Conservation (phyloP, 2,329 filamentous ascomycete species). For the Talaromyces sp. region DNA sequence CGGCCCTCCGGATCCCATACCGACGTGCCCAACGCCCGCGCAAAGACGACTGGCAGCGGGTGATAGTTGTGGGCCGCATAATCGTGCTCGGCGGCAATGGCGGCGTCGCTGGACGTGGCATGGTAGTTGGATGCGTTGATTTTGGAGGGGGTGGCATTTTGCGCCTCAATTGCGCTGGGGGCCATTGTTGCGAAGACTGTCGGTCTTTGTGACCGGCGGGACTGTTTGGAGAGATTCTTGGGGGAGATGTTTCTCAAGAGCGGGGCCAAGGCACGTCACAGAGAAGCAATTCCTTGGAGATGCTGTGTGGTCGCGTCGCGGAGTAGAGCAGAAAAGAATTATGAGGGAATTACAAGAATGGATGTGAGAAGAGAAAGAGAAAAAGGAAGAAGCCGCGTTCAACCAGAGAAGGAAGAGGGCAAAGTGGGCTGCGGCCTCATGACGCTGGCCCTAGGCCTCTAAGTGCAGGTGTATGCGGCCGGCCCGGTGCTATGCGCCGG, state of each 20-base stretch:
- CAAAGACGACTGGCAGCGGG: conserved; percentile 89
- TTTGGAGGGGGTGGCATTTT: conserved; percentile 36
- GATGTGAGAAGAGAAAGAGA: not conserved
- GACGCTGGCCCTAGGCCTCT: conserved; percentile 22
- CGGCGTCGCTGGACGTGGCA: conserved; percentile 68
- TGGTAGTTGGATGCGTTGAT: conserved; percentile 53
- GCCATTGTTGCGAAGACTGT: conserved; percentile 12
- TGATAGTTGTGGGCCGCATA: conserved; percentile 98
- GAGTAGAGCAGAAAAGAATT: not conserved
- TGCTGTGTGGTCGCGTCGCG: not conserved
- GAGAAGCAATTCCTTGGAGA: not conserved
- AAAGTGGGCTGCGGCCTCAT: conserved; percentile 3
- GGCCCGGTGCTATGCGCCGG: conserved; percentile 1
- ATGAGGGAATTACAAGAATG: conserved; percentile 1
- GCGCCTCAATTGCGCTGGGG: conserved; percentile 20
- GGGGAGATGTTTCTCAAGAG: not conserved
- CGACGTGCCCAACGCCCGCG: conserved; percentile 73
- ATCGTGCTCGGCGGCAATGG: conserved; percentile 74
- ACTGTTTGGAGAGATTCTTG: not conserved
- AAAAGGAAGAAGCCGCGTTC: not conserved
- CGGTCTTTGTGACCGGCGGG: not conserved
- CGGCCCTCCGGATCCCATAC: conserved; percentile 97
- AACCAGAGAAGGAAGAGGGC: not conserved
- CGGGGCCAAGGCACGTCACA: not conserved
- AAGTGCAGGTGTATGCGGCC: conserved; percentile 27